Base-by-base conservation (phyloP, 192 early-diverging fungal genomes). In the Backusella mclennaniae region DNA sequence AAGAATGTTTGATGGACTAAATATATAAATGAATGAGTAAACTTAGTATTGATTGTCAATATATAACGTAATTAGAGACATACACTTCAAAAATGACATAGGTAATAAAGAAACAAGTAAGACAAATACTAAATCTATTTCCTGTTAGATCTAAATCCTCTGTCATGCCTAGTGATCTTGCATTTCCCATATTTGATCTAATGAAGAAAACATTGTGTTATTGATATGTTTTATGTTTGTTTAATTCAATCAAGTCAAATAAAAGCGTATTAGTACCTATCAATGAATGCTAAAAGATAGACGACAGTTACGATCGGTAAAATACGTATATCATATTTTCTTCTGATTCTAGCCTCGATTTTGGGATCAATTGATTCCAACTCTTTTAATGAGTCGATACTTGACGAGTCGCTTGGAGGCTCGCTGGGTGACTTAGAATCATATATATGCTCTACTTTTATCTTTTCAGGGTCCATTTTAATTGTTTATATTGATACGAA, bases 121-220 rank as follows among this genome's bases (percentile, higher is more conserved):
- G 49, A 21, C 31, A 53, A n/a, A 73, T 56, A 31, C 46, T 73
- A 33, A 56, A 73, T 52, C 72, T 46, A 36, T 73, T 73, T 21
- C 72, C 72, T 7, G 8, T 35, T 36, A 73, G 19, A 38, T 59
- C 9, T 29, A 73, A 17, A 49, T 73, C 72, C 31, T 49, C 31
- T 29, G 44, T 33, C 72, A 73, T 73, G 29, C 72, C 72, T 15
- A 59, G 17, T 23, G 31, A 21, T 35, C 29, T 38, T 33, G 72
- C 72, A 23, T 73, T 73, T 46, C 72, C 72, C 44, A 73, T 52
- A 31, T 73, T 73, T 35, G 72, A 73, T 73, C 72, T 73, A 49
- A n/a, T 17, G 6, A 49, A 49, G 19, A 49, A 29, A 23, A 29
- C 14, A 63, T 63, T n/a, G 5, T 49, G 19, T 49, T n/a, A n/a